Evolutionary conservation across 192 early-diverging fungal species (phyloP).

Genomic region (Linnemannia elongata): DNA sequence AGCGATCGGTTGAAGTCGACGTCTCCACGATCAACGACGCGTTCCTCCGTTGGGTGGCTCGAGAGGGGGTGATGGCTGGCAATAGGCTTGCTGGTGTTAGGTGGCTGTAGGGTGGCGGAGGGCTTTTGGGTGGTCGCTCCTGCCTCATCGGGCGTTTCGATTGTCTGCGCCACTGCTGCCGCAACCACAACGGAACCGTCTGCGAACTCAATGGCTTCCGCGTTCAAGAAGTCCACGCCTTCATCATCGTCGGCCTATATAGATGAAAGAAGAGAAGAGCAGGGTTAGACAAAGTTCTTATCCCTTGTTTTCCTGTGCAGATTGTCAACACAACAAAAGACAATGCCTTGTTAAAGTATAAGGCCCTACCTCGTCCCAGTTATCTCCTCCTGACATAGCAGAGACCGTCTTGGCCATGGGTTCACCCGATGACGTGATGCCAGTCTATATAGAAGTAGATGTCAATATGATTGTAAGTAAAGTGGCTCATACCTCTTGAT

Average conservation of each 20-base stretch:
- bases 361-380: conserved; percentile 50
- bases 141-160: conserved; percentile 13
- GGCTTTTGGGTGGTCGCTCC: background rate
- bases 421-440: conserved; percentile 22
- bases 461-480: background rate
- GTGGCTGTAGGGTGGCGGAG: background rate
- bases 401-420: conserved; percentile 52
- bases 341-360: background rate
- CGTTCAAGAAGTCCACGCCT: conserved; percentile 47
- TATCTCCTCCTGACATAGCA: conserved; percentile 38
- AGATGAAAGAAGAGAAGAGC: background rate
- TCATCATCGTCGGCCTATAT: conserved; percentile 49
- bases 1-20: conserved; percentile 42
- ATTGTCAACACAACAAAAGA: too few species aligned
- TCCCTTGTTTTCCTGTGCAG: background rate
- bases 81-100: background rate
- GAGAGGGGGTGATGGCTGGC: background rate
- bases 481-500: background rate
- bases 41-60: conserved; percentile 22
- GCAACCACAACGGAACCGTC: conserved; percentile 50
- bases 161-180: conserved; percentile 33
- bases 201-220: conserved; percentile 46
- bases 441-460: background rate
- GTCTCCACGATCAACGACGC: conserved; percentile 38
- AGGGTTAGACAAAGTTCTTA: background rate